phyloP scores from a whole-genome alignment of 1,284 basidiomycete species.

The Fomitiporia mediterranea region DNA sequence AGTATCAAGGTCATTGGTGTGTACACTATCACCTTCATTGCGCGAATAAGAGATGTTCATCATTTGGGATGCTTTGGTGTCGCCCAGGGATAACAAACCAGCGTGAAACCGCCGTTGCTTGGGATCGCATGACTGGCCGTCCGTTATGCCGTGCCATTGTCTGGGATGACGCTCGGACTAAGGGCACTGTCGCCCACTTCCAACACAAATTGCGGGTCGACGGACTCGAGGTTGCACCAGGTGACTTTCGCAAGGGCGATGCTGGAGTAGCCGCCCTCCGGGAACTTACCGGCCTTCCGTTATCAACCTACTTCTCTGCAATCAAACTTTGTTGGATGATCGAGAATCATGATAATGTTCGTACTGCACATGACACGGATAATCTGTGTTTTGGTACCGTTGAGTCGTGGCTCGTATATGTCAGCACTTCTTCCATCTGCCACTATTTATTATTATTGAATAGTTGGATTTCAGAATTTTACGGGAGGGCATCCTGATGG shows the following conservation, averaged over 20 bases:
- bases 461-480: constrained; percentile 55
- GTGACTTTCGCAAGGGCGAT: constrained; percentile 62
- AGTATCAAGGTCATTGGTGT: constrained; percentile 90
- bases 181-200: constrained; percentile 74
- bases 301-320: constrained; percentile 96
- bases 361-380: constrained; percentile 76
- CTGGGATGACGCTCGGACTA: constrained; percentile 94
- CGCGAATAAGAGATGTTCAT: constrained; percentile 20
- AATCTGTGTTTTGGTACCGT: constrained; percentile 91
- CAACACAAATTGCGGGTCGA: constrained; percentile 67
- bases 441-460: constrained; percentile 14
- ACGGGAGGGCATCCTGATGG: constrained; percentile 67
- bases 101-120: constrained; percentile 93
- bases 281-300: constrained; percentile 80
- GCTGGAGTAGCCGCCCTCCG: constrained; percentile 66
- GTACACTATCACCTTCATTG: constrained; percentile 27
- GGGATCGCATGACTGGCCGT: constrained; percentile 88
- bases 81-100: constrained; percentile 90
- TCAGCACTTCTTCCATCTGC: constrained; percentile 34
- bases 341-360: constrained; percentile 79
- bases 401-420: constrained; percentile 94
- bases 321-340: constrained; percentile 98
- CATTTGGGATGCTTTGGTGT: not conserved
- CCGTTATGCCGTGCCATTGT: constrained; percentile 89
- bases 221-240: constrained; percentile 73